Evolutionary conservation across 2,329 filamentous ascomycete species (phyloP).

Genomic region (Aspergillus tamarii): DNA sequence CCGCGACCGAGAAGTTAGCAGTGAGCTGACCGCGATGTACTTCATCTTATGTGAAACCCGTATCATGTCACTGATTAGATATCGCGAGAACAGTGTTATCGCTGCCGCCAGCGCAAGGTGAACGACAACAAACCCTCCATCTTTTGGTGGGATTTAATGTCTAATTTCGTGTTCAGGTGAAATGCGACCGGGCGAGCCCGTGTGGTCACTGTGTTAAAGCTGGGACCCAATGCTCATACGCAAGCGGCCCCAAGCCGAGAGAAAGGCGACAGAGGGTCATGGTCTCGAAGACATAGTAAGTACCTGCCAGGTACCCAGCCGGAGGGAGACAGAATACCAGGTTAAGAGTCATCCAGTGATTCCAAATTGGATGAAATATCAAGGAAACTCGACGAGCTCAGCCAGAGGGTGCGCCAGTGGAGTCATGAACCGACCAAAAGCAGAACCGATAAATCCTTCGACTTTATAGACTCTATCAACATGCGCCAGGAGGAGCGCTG

Average conservation of each 20-base stretch:
- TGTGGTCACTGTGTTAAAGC: slow-evolving; percentile 13
- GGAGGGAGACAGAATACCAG: neutral
- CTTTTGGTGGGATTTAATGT: too few relatives aligned
- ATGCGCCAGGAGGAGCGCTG: too few relatives aligned
- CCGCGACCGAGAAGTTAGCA: too few relatives aligned
- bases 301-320: neutral
- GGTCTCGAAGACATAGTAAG: slow-evolving; percentile 18
- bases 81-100: slow-evolving; percentile 8
- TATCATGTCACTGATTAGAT: neutral
- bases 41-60: neutral
- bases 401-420: slow-evolving; percentile 1
- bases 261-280: slow-evolving; percentile 16
- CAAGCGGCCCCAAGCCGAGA: slow-evolving; percentile 4
- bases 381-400: slow-evolving; percentile 15
- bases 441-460: too few relatives aligned
- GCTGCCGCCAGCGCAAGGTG: slow-evolving; percentile 16
- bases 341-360: slow-evolving; percentile 1
- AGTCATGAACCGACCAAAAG: neutral
- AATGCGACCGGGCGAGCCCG: slow-evolving; percentile 14
- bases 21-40: too few relatives aligned
- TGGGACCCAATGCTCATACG: slow-evolving; percentile 10
- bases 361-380: slow-evolving; percentile 14
- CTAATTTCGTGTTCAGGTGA: neutral
- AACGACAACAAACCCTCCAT: neutral
- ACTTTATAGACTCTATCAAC: too few relatives aligned